phyloP scores from a whole-genome alignment of 805 yeast species.

The Zygosaccharomyces bailii region DNA sequence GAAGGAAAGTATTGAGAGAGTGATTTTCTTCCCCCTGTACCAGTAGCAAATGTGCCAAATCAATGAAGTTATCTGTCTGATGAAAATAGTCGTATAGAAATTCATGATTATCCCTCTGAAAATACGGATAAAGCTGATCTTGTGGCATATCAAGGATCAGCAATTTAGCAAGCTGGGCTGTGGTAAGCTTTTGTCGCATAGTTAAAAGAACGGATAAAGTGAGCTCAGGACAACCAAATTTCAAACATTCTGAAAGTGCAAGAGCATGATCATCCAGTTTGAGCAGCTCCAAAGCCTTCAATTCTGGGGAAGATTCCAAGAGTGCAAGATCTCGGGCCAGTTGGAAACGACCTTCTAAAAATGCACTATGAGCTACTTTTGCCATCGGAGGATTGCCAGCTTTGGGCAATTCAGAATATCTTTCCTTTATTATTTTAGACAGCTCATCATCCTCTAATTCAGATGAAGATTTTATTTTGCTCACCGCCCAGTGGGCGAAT shows the following conservation, averaged over 20 bases:
- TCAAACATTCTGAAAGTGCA: slow-evolving; percentile 66
- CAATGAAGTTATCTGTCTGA: slow-evolving; percentile 58
- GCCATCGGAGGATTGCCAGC: slow-evolving; percentile 41
- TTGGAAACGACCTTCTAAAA: slow-evolving; percentile 65
- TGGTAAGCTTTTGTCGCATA: slow-evolving; percentile 50
- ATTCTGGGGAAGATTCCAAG: slow-evolving; percentile 55
- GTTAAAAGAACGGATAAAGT: slow-evolving; percentile 45
- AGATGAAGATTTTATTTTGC: slow-evolving; percentile 55
- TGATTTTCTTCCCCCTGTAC: slow-evolving; percentile 34
- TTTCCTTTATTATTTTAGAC: slow-evolving; percentile 42
- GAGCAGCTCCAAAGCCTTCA: slow-evolving; percentile 60
- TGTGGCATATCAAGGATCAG: slow-evolving; percentile 44
- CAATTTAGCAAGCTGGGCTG: slow-evolving; percentile 66
- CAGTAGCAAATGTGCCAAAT: slow-evolving; percentile 43
- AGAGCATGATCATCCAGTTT: slow-evolving; percentile 68
- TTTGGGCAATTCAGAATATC: slow-evolving; percentile 11
- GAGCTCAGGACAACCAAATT: slow-evolving; percentile 57
- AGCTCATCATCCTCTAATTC: slow-evolving; percentile 58
- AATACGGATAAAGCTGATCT: slow-evolving; percentile 33
- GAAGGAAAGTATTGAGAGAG: slow-evolving; percentile 33
- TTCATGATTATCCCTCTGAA: slow-evolving; percentile 37
- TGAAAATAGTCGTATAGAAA: slow-evolving; percentile 53
- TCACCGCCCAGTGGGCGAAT: slow-evolving; percentile 76
- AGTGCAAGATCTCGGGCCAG: slow-evolving; percentile 66
- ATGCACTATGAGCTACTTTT: slow-evolving; percentile 27